Evolutionary conservation across 495 filamentous ascomycete genomes (phyloP).

Genomic region (Aspergillus cavernicola): DNA sequence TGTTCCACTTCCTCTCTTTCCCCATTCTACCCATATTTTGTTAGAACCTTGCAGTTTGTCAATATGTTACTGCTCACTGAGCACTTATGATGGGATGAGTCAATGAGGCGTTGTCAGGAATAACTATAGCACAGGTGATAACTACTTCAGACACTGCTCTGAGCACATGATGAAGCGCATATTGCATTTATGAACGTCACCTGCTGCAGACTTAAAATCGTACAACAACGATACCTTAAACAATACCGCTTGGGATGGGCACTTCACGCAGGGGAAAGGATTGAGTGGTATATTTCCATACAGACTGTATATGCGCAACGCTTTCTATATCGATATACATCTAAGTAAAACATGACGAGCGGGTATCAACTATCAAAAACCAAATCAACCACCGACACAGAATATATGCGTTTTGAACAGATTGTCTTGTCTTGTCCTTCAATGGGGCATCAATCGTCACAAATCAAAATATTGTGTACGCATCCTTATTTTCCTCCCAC

Average conservation of each 20-base stretch:
- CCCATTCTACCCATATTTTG: background rate
- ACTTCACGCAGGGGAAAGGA: too few relatives aligned
- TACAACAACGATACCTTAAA: too few relatives aligned
- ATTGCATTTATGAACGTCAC: too few relatives aligned
- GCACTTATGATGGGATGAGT: background rate
- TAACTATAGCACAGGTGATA: background rate
- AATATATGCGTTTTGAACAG: background rate
- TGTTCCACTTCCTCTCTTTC: background rate
- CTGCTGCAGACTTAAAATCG: too few relatives aligned
- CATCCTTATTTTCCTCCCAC: background rate
- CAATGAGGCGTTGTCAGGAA: background rate
- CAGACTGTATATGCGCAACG: background rate
- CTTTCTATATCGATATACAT: background rate
- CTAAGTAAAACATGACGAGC: background rate
- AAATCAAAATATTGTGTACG: background rate
- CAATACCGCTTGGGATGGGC: too few relatives aligned
- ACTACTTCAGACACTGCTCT: background rate
- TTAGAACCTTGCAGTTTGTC: background rate
- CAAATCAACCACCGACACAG: slow-evolving; percentile 15
- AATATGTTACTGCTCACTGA: background rate
- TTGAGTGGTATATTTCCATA: too few relatives aligned
- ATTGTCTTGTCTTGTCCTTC: too few relatives aligned
- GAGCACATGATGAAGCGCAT: background rate
- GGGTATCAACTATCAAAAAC: slow-evolving; percentile 1
- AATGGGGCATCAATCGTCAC: background rate